Base-by-base conservation (phyloP, 1,139 yeast genomes). In the Taphrina betulina region DNA sequence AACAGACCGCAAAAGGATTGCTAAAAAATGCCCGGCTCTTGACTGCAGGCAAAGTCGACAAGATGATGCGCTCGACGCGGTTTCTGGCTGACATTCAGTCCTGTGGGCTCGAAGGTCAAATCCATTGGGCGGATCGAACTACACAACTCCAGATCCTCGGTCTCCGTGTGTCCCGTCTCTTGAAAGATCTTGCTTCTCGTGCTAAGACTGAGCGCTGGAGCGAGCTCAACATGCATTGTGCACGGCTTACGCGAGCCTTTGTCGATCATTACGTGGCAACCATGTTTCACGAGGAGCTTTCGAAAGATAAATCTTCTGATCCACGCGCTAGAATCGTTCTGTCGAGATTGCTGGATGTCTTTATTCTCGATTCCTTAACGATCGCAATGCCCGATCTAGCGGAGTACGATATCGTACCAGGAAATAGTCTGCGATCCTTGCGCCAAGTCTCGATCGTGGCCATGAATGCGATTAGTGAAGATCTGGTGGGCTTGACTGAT, bases 401-500 rank as follows among this genome's bases (percentile, higher is more conserved):
- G 1, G 46, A 40, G 24, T 50, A 40, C 46, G 33, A 17, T 19
- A 19, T 50, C 34, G 22, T 42, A 3, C 10, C 31, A 3, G 29
- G 35, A 3, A 33, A 24, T 14, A 24, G 28, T 10, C 8, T 20
- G 17, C 16, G 34, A 5, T 24, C 23, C 24, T 19, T 50, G 10
- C 12, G 23, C 3, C 31, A 22, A 2, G 40, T 23, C 8, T 29
- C 41, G 10, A 29, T 29, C 28, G 14, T 5, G 14, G 36, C 53
- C 14, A 26, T 48, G 24, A 20, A 36, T 14, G 35, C 22, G 12
- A 3, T 50, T 10, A 16, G 28, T 5, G 44, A 8, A 10, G 80
- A 33, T 17, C 20, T 83, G 57, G 80, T 88, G 68, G 86, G 87
- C 19, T 76, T 86, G 65, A 85, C 95, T n/a, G 97, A 90, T 72